Conservation (phyloP, 108 stramenopile genomes). For the Fragilariopsis cylindrus region DNA sequence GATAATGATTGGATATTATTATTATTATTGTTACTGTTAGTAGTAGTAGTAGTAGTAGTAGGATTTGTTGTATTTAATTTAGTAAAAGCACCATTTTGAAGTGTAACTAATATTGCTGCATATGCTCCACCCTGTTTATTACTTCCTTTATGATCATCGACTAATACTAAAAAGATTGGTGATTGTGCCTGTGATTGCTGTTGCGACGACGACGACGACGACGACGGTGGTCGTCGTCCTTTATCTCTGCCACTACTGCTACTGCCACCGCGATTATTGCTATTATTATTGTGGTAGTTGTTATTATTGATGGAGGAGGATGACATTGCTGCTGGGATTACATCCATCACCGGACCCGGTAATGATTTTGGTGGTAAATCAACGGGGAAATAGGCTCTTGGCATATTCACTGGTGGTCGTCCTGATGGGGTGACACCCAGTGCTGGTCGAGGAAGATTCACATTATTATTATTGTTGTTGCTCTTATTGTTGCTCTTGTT, state of each 20-base stretch:
- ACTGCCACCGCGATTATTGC: background rate
- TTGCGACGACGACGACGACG: constrained; percentile 10
- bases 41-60: background rate
- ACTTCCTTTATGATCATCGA: constrained; percentile 75
- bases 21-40: background rate
- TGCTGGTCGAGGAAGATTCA: constrained; percentile 24
- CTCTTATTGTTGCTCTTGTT: background rate
- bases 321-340: constrained; percentile 5
- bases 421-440: constrained; percentile 38
- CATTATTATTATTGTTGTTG: background rate
- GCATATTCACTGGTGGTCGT: constrained; percentile 26
- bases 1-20: background rate
- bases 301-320: too few relatives aligned
- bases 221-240: background rate
- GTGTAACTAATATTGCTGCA: constrained; percentile 57
- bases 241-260: background rate
- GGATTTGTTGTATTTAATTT: constrained; percentile 32
- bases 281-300: too few relatives aligned
- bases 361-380: constrained; percentile 37
- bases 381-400: constrained; percentile 42
- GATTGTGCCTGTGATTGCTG: background rate
- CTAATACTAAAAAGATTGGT: constrained; percentile 66
- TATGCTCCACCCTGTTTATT: constrained; percentile 50
- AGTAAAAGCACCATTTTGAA: constrained; percentile 63
- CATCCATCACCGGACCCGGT: constrained; percentile 34